Conservation (phyloP, 805 yeast genomes). For the Candida takata region DNA sequence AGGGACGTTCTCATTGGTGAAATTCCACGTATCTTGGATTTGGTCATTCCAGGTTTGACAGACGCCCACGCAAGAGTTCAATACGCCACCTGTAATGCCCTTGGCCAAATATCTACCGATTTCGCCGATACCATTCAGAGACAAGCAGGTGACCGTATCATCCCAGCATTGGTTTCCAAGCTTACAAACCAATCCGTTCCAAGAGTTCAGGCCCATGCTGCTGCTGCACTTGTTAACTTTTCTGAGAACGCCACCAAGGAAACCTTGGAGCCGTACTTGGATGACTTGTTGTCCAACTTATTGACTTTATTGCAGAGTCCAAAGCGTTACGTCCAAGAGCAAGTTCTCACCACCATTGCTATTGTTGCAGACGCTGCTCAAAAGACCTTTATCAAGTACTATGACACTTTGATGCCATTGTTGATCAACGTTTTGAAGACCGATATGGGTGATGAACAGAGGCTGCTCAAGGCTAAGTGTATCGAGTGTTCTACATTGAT, state of each 20-base stretch:
- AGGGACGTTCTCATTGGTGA: conserved; percentile 78
- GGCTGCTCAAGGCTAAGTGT: conserved; percentile 82
- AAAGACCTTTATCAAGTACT: conserved; percentile 79
- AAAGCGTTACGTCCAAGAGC: conserved; percentile 92
- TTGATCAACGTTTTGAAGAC: conserved; percentile 70
- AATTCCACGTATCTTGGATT: conserved; percentile 71
- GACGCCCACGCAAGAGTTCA: conserved; percentile 94
- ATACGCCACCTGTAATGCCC: conserved; percentile 93
- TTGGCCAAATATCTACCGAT: conserved; percentile 96
- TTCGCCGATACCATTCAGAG: conserved; percentile 86
- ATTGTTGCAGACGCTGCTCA: conserved; percentile 96
- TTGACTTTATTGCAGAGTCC: conserved; percentile 75
- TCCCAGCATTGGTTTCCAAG: conserved; percentile 85
- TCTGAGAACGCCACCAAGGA: conserved; percentile 88
- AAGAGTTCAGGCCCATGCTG: conserved; percentile 96
- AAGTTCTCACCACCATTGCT: conserved; percentile 93
- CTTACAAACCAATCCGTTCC: conserved; percentile 69
- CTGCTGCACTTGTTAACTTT: conserved; percentile 95
- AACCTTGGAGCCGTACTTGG: conserved; percentile 87
- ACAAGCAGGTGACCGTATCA: conserved; percentile 66
- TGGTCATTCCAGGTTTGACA: conserved; percentile 76
- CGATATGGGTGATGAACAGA: conserved; percentile 72
- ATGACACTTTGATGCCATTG: conserved; percentile 90
- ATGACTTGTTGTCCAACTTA: conserved; percentile 66
- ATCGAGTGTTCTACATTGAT: conserved; percentile 93